Evolutionary conservation across 768 basidiomycete genomes (phyloP), one percentile per base, ranked within the genome.

Genomic region (Lentinus tigrinus): DNA sequence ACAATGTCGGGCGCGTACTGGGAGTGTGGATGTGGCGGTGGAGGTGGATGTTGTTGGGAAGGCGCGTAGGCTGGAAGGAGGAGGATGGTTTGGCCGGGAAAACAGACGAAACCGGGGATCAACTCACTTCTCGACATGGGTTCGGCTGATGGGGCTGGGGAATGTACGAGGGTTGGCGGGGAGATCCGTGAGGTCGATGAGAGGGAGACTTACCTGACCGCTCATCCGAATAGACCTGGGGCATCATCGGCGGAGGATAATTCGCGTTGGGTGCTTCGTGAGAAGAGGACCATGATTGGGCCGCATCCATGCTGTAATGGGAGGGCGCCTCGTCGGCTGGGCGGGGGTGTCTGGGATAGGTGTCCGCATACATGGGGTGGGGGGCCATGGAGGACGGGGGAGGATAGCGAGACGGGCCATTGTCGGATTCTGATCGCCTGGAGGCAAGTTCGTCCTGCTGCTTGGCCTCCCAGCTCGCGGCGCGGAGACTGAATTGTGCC

Each of bases 171-270:
- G 49, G 27, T 51, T 21, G 34, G 38, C 55, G 28, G 31, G 60
- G 40, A 31, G 44, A 53, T 54, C 26, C 43, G 56, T 28, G 56
- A 56, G 27, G 46, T n/a, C 7, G 50, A 36, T 21, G 46, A 49
- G 23, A 38, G 48, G 16, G 26, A 37, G 16, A 70, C 79, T 67
- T 66, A 85, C 85, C 77, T 52, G 81, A 78, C 58, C 83, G 80
- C 64, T 85, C 83, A 63, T 81, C 83, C 54, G 84, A 78, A 69
- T 81, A 84, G 69, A 81, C 76, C 63, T 77, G 75, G 8, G 78
- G 59, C 38, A 81, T 67, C 48, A 73, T 73, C 53, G 78, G 72
- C n/a, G 77, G 67, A 39, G 72, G 74, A 63, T 82, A 84, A 46
- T 63, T 69, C 67, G 65, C 66, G 64, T 67, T 69, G 61, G 73